Percentiles rank a stretch among this genome's conserved stretches.
Conservation (phyloP, 2,329 filamentous ascomycete genomes). For the Aureobasidium musti region DNA sequence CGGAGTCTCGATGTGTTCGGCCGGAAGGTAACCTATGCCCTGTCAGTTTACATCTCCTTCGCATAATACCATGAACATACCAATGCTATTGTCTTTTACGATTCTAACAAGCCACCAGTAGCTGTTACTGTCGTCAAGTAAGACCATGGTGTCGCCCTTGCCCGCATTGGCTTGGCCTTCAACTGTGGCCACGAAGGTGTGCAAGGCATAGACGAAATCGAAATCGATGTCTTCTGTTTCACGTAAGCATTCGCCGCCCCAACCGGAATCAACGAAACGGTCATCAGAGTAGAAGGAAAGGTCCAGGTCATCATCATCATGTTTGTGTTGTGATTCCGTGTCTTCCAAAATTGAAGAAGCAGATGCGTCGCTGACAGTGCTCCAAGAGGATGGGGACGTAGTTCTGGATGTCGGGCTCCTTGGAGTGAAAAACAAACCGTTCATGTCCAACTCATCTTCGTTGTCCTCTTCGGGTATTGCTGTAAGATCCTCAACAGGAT, state of each 20-base stretch:
- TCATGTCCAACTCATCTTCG: slow-evolving; percentile 36
- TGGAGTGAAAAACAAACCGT: slow-evolving; percentile 46
- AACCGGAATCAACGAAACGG: slow-evolving; percentile 69
- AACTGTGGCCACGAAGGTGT: slow-evolving; percentile 96
- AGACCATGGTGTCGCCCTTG: slow-evolving; percentile 98
- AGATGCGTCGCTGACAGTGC: slow-evolving; percentile 35
- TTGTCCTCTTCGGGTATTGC: slow-evolving; percentile 7
- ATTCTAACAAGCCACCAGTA: slow-evolving; percentile 99
- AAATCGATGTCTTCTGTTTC: slow-evolving; percentile 98
- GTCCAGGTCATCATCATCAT: slow-evolving; percentile 63
- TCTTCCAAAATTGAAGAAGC: slow-evolving; percentile 29
- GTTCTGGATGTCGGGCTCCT: slow-evolving; percentile 39
- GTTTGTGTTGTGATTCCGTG: slow-evolving; percentile 38
- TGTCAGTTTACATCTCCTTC: slow-evolving; percentile 32
- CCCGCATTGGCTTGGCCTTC: slow-evolving; percentile 98
- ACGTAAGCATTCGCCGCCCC: slow-evolving; percentile 83
- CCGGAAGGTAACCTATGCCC: slow-evolving; percentile 79
- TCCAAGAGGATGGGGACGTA: slow-evolving; percentile 42
- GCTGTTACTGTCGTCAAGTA: slow-evolving; percentile 97
- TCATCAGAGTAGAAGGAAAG: slow-evolving; percentile 59
- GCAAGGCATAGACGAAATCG: slow-evolving; percentile 97
- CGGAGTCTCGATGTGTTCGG: slow-evolving; percentile 97
- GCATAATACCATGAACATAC: slow-evolving; percentile 46
- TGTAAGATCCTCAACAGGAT: slow-evolving; percentile 3
- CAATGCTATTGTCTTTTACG: slow-evolving; percentile 96